Base-by-base conservation (phyloP, 805 yeast species). In the Pichia cabralensis region DNA sequence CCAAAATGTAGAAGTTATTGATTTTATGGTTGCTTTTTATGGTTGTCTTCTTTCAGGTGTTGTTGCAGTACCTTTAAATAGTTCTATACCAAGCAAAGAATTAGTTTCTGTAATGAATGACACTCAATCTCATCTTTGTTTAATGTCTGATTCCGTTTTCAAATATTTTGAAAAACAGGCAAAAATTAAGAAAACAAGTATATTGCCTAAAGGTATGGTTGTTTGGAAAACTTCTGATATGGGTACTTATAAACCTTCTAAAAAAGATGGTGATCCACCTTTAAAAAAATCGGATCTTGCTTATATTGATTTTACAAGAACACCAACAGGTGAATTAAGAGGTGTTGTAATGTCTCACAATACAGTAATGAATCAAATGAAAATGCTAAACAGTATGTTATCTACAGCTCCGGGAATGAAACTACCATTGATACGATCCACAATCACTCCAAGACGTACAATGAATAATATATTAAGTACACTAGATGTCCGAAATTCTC, bases 11-110 rank as follows among this genome's bases (percentile, higher is more conserved):
- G 97, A 92, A 55, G 76, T 83, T 3, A 69, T 82, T 10, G 97
- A 92, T 43, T 89, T 88, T 53, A 71, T 83, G 0, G 73, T 82
- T 2, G 94, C 97, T 0, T 55, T 92, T 15, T 71, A 85, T 53
- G 98, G 96, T 6, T 88, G 96, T 52, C 83, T 89, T 45, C 62
- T 89, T 37, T 94, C 96, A 1, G 95, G 95, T 2, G 80, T 85
- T 30, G 88, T 92, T 3, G 97, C 97, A 0, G 89, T 92, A 5
- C 98, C 98, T 0, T 75, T 92, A 27, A 82, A 82, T 35, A 77
- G 85, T 39, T 81, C 76, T 35, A 69, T 75, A 19, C 78, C 80
- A 22, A 59, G 77, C 19, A 63, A 64, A 27, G 95, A 86, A 43
- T 74, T 86, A 40, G 66, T 74, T 11, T 76, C 74, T 40, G 80